phyloP scores from a whole-genome alignment of 1,284 basidiomycete species.

The Leucoagaricus sp. region DNA sequence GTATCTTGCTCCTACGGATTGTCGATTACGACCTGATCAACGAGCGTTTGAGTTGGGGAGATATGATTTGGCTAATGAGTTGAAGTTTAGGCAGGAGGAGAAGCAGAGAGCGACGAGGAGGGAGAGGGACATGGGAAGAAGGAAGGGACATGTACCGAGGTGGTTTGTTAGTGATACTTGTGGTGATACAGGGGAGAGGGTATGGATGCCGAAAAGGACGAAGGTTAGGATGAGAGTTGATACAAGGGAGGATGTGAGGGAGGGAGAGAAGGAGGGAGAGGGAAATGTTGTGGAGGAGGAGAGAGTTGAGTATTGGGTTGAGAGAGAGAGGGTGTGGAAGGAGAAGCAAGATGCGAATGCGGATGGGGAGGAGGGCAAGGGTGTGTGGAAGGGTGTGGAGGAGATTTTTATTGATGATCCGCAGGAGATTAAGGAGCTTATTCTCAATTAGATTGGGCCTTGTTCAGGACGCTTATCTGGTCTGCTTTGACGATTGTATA shows the following conservation, averaged over 20 bases:
- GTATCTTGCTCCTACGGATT: conserved; percentile 90
- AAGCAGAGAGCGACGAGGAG: conserved; percentile 80
- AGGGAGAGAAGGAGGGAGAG: conserved; percentile 68
- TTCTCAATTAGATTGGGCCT: neutral
- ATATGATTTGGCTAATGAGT: conserved; percentile 87
- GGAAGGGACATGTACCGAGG: conserved; percentile 77
- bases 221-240: conserved; percentile 24
- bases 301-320: conserved; percentile 26
- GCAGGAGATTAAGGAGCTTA: conserved; percentile 22
- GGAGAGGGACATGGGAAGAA: conserved; percentile 75
- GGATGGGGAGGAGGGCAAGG: conserved; percentile 11
- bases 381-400: conserved; percentile 71
- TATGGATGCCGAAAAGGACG: conserved; percentile 73
- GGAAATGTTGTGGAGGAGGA: conserved; percentile 57
- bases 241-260: conserved; percentile 28
- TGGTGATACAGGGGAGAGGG: conserved; percentile 82
- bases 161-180: conserved; percentile 84
- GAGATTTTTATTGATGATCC: conserved; percentile 78
- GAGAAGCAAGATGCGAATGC: conserved; percentile 54
- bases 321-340: conserved; percentile 51
- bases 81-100: conserved; percentile 90
- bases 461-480: too few relatives aligned
- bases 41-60: conserved; percentile 93
- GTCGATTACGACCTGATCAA: conserved; percentile 91
- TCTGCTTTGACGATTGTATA: neutral